Conservation (phyloP, 164 flowering plant species). For the Magnolia officinalis region DNA sequence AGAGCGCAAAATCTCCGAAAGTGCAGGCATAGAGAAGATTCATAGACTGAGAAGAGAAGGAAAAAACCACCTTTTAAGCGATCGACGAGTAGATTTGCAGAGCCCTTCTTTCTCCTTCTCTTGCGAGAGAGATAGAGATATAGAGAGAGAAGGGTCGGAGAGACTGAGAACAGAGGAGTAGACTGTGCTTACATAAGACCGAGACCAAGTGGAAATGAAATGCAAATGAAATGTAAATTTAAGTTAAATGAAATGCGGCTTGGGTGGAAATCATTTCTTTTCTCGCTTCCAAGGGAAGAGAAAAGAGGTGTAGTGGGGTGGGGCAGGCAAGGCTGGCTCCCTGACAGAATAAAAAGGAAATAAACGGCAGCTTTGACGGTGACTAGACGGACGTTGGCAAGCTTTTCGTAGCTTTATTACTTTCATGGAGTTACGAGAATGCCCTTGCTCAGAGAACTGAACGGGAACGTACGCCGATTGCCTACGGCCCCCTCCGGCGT, state of each 20-base stretch:
- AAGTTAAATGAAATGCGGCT: neutral
- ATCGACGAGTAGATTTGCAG: neutral
- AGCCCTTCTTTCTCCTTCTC: neutral
- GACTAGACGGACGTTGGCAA: no score
- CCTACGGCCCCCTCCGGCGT: no score
- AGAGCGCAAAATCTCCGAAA: neutral
- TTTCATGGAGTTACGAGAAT: no score
- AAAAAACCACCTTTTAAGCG: neutral
- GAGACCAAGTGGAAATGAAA: neutral
- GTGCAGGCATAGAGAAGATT: neutral
- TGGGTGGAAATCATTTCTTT: neutral
- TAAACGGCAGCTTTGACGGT: neutral
- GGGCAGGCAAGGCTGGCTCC: neutral
- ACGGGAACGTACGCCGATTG: no score
- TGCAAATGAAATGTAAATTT: constrained; percentile 1
- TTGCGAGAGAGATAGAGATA: neutral
- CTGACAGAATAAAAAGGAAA: neutral
- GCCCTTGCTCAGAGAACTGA: no score
- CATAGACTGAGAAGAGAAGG: neutral
- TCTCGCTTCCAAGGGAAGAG: constrained; percentile 1
- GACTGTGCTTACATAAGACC: neutral
- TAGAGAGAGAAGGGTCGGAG: neutral
- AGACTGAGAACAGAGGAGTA: neutral
- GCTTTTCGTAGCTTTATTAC: no score
- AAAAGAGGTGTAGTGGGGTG: neutral